Conservation (phyloP, 2,329 filamentous ascomycete genomes). For the Dactylellina sp. region DNA sequence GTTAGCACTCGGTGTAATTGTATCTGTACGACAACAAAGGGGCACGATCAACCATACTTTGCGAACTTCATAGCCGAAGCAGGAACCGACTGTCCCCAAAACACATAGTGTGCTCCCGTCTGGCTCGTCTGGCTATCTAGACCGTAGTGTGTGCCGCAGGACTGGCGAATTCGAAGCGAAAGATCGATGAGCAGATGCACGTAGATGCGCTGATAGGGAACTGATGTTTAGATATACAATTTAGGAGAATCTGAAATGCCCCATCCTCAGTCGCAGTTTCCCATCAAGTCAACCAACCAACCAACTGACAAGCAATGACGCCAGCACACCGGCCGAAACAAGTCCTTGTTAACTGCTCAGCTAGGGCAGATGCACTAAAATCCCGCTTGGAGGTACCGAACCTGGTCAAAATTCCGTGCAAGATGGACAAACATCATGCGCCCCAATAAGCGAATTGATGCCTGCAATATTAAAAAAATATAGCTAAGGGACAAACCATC, state of each 20-base stretch:
- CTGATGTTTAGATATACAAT: too few species aligned
- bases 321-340: conserved; percentile 15
- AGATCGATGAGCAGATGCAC: neutral
- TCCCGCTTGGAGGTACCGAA: too few species aligned
- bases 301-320: conserved; percentile 28
- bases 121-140: too few species aligned
- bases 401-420: neutral
- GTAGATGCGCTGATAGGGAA: neutral
- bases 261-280: conserved; percentile 4
- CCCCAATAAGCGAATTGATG: neutral
- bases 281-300: neutral
- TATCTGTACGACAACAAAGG: neutral
- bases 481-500: too few species aligned
- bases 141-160: too few species aligned
- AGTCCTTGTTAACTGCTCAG: conserved; percentile 4
- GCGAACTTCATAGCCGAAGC: conserved; percentile 70
- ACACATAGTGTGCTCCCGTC: conserved; percentile 13
- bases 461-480: too few species aligned
- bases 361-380: neutral
- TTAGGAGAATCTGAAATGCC: too few species aligned
- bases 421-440: conserved; percentile 1
- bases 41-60: conserved; percentile 66
- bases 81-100: conserved; percentile 10
- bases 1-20: conserved; percentile 58
- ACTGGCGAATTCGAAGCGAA: neutral